Evolutionary conservation across 1,284 basidiomycete species (phyloP).

Genomic region (Puccinia coronata): DNA sequence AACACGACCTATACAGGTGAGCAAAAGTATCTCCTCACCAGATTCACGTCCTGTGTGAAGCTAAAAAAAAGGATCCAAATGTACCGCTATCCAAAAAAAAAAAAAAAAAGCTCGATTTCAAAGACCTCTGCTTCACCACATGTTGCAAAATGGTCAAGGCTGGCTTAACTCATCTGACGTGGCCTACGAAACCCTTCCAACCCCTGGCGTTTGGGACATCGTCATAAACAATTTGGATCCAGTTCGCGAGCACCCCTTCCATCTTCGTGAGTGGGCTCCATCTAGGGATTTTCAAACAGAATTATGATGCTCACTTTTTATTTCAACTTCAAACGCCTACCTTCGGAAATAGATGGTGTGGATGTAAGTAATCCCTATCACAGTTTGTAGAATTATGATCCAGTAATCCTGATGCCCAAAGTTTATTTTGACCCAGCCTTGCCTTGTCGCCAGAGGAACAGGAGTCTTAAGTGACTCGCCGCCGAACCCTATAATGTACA

Average conservation of each 20-base stretch:
- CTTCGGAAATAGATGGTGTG: conserved; percentile 18
- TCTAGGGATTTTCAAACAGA: conserved; percentile 45
- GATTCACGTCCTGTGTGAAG: background rate
- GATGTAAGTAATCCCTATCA: conserved; percentile 12
- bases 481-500: conserved; percentile 51
- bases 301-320: background rate
- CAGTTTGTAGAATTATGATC: no score
- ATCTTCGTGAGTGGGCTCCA: conserved; percentile 52
- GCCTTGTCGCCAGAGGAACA: conserved; percentile 57
- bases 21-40: background rate
- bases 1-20: conserved; percentile 44
- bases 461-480: conserved; percentile 54
- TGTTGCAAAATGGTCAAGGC: conserved; percentile 26
- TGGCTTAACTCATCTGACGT: conserved; percentile 46
- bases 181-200: conserved; percentile 49
- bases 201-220: conserved; percentile 54
- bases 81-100: no score
- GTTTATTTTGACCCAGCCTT: conserved; percentile 13
- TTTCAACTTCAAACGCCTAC: background rate
- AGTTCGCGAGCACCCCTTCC: conserved; percentile 58
- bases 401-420: background rate
- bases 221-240: conserved; percentile 59
- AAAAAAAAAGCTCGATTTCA: conserved; percentile 30
- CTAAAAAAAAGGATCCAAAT: no score
- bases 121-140: conserved; percentile 34